Evolutionary conservation across 164 flowering plant species (phyloP).

Genomic region (Macadamia integrifolia): DNA sequence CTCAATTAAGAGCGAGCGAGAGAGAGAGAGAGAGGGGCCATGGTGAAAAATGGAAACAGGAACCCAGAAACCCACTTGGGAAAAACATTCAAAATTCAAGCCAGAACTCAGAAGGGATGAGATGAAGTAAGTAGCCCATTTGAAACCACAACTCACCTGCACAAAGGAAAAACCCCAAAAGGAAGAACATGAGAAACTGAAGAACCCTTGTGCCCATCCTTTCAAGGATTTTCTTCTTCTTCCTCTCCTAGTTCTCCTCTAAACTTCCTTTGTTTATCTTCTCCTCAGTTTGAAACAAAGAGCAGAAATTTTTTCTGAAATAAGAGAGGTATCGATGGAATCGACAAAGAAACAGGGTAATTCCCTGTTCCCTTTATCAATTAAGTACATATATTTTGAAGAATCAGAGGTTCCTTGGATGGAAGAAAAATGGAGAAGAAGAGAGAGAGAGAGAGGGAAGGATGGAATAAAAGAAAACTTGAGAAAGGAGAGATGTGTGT

Average conservation of each 20-base stretch:
- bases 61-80: neutral
- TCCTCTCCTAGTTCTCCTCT: neutral
- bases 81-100: neutral
- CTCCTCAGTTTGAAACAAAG: slow-evolving; percentile 1
- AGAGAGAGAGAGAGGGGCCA: neutral
- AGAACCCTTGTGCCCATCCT: slow-evolving; percentile 28
- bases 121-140: neutral
- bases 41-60: neutral
- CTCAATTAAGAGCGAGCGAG: neutral
- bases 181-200: slow-evolving; percentile 21
- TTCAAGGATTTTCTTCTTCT: slow-evolving; percentile 9
- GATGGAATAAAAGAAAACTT: slow-evolving; percentile 29
- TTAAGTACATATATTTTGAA: slow-evolving; percentile 27
- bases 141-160: slow-evolving; percentile 41
- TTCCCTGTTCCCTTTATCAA: slow-evolving; percentile 11
- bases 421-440: slow-evolving; percentile 20
- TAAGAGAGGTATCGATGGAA: slow-evolving; percentile 17
- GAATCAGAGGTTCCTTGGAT: slow-evolving; percentile 51
- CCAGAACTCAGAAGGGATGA: neutral
- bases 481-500: slow-evolving; percentile 47
- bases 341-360: slow-evolving; percentile 29
- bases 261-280: neutral
- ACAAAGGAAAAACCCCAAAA: slow-evolving; percentile 24
- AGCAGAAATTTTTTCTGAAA: slow-evolving; percentile 16
- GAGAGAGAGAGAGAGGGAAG: slow-evolving; percentile 18